Evolutionary conservation across 371 early-diverging fungal species (phyloP), one percentile per base, ranked within the genome.

Genomic region (Mucor velutinosus): DNA sequence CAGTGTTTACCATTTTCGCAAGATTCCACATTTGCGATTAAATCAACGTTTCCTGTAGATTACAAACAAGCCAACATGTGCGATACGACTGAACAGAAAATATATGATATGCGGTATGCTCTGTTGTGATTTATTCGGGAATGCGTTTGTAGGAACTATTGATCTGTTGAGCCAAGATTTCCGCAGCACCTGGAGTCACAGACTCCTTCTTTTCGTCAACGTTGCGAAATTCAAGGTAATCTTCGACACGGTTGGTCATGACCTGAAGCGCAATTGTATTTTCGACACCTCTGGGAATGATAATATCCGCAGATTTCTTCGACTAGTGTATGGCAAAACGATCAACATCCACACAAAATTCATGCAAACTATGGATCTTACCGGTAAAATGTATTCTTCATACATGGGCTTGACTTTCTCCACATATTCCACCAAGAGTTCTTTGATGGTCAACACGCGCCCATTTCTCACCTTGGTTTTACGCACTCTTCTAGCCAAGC

Each of bases 261-360:
- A 95, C 81, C 59, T 90, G 84, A 27, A 94, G 81, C 0, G 94
- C 95, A 45, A 93, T 86, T 14, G 71, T 72, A 76, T 95, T 94
- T 19, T 88, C 86, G 33, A 79, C 78, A 43, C 95, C 95, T 32
- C 92, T 87, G n/a, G 96, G 95, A 59, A 94, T 89, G 58, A 95
- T 89, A 47, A 95, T 90, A 65, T 95, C 94, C 1, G 94, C 95
- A 74, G 84, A 90, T 60, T 92, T 90, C 73, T 93, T 94, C 19
- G 92, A 87, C 87, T 91, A 77, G 8, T 19, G 37, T 15, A 39
- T n/a, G 51, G 19, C 11, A 29, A 27, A 49, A 39, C 51, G 4
- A 45, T 1, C 8, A 12, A 29, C 25, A 53, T 58, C 30, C 23
- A 51, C 27, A 41, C 7, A 57, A 53, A 59, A 4, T 11, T 47